A percentile compares a stretch with the other conserved stretches of the same genome.
Conservation (phyloP, 257 asterid genomes). For the Nicotiana tomentosiformis region DNA sequence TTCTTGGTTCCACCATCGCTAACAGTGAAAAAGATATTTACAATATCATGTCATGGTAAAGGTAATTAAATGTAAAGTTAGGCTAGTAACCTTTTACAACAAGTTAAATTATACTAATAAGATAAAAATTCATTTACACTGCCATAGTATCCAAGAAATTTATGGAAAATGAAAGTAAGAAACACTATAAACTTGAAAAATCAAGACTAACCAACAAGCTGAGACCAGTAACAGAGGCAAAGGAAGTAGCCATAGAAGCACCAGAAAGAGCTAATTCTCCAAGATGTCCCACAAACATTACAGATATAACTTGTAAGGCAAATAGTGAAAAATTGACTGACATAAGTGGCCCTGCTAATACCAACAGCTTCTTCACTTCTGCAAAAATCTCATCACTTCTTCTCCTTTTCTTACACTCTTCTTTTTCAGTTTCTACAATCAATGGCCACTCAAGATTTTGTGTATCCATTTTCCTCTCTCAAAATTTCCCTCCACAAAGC, state of each 20-base stretch:
- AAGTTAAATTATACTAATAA: too few species aligned
- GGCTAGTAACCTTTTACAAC: too few species aligned
- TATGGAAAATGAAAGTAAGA: too few species aligned
- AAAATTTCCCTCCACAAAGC: background rate
- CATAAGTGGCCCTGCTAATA: conserved; percentile 15
- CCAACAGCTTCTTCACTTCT: conserved; percentile 15
- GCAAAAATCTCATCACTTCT: background rate
- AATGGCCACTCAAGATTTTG: background rate
- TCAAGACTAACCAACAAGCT: conserved; percentile 11
- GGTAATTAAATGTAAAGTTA: too few species aligned
- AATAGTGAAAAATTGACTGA: background rate
- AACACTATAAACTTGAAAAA: too few species aligned
- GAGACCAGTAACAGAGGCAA: conserved; percentile 17
- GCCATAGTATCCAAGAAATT: background rate
- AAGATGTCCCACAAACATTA: conserved; percentile 21
- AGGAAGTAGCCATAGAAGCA: conserved; percentile 22
- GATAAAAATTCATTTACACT: too few species aligned
- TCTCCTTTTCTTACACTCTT: background rate
- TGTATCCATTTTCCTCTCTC: conserved; percentile 14
- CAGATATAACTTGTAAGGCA: conserved; percentile 12
- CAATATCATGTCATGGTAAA: too few species aligned
- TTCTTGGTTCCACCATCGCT: too few species aligned
- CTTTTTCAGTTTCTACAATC: background rate
- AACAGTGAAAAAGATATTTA: too few species aligned
- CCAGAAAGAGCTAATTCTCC: conserved; percentile 18